Percentiles rank a stretch among this genome's conserved stretches.
Conservation (phyloP, 305 asterid genomes). For the Caryopteris hybrid region DNA sequence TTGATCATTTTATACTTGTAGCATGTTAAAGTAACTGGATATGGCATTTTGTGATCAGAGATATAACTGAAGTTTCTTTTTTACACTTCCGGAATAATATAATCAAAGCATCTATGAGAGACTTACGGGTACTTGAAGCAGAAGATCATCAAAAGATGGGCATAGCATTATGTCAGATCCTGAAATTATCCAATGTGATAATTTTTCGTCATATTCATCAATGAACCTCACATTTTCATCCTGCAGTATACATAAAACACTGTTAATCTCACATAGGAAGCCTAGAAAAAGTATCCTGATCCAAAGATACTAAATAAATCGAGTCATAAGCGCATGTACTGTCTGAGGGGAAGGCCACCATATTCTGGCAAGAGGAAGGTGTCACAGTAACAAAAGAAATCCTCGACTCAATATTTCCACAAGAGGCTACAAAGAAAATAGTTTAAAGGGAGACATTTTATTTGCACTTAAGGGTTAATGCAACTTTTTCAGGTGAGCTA, state of each 20-base stretch:
- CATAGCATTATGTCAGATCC: constrained; percentile 77
- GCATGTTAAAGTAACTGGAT: too few species aligned
- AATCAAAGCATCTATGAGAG: constrained; percentile 2
- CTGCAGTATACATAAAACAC: constrained; percentile 29
- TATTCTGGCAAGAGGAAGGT: not conserved
- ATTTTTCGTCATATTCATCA: constrained; percentile 54
- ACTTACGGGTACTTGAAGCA: constrained; percentile 68
- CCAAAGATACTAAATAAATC: not conserved
- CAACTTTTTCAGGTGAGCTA: not conserved
- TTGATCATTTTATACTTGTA: too few species aligned
- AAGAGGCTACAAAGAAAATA: not conserved
- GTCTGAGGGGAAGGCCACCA: not conserved
- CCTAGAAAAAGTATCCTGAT: not conserved
- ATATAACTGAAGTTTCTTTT: too few species aligned
- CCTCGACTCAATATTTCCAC: not conserved
- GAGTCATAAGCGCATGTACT: not conserved
- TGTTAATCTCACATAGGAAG: constrained; percentile 1
- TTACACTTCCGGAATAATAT: not conserved
- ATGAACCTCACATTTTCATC: constrained; percentile 47
- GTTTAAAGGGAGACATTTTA: not conserved
- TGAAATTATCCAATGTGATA: constrained; percentile 59
- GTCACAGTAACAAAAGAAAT: not conserved
- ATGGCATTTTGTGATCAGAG: too few species aligned
- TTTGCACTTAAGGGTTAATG: not conserved
- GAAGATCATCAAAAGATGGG: constrained; percentile 56